A percentile compares a stretch with the other conserved stretches of the same genome.
phyloP scores from a whole-genome alignment of 257 asterid genomes.

The Knoxia roxburghii region DNA sequence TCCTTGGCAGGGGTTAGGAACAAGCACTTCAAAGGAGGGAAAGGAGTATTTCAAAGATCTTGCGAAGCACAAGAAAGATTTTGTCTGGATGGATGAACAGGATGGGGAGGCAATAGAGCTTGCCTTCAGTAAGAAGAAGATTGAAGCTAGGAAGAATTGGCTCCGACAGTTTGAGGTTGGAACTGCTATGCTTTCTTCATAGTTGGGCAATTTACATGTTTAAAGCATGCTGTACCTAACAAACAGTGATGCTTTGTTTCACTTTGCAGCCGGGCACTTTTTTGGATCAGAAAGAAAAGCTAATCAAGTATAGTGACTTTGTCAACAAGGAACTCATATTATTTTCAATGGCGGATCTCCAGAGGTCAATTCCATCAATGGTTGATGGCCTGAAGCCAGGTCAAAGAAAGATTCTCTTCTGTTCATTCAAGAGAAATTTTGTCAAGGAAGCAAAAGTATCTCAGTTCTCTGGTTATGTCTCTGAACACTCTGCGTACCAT shows the following conservation, averaged over 20 bases:
- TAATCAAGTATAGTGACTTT: conserved; percentile 73
- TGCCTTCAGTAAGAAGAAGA: conserved; percentile 96
- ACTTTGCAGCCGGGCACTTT: conserved; percentile 82
- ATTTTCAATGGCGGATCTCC: conserved; percentile 91
- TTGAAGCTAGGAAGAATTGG: conserved; percentile 94
- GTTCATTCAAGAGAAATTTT: conserved; percentile 85
- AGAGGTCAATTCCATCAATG: conserved; percentile 98
- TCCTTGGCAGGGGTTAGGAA: conserved; percentile 84
- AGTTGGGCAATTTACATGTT: not conserved
- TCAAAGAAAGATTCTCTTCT: conserved; percentile 87
- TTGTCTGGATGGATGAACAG: conserved; percentile 66
- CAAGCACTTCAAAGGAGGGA: conserved; percentile 86
- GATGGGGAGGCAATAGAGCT: conserved; percentile 97
- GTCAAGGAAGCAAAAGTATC: conserved; percentile 82
- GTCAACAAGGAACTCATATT: conserved; percentile 91
- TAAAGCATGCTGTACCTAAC: not conserved
- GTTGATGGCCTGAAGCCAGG: conserved; percentile 98
- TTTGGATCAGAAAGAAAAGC: conserved; percentile 65
- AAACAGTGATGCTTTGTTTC: not conserved
- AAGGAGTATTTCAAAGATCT: conserved; percentile 85
- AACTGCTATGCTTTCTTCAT: not conserved
- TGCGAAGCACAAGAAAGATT: conserved; percentile 80
- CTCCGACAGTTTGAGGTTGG: conserved; percentile 85
- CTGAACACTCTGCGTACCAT: conserved; percentile 98
- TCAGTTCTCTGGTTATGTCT: conserved; percentile 94